Conservation (phyloP, 169 alveolate genomes). For the Sarcocystis neurona region DNA sequence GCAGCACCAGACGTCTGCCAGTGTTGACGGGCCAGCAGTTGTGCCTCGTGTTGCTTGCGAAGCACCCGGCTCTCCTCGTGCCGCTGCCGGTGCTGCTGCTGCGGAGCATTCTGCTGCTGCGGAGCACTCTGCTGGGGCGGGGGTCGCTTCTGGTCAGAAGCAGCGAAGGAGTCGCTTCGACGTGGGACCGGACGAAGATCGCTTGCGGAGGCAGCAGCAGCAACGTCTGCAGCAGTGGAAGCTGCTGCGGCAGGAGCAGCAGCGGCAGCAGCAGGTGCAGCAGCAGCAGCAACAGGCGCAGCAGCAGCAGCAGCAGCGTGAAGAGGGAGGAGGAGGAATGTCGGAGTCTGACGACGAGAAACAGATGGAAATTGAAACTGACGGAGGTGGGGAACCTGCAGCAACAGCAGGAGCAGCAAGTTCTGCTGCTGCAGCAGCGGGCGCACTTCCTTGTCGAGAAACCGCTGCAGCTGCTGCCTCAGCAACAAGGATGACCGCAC, state of each 20-base stretch:
- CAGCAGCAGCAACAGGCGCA: neutral
- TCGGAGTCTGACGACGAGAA: conserved; percentile 1
- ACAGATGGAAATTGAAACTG: neutral
- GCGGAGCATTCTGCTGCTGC: neutral
- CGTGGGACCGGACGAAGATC: neutral
- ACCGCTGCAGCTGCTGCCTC: neutral
- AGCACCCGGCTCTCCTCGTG: neutral
- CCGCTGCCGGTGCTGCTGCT: neutral
- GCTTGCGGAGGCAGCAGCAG: too few relatives aligned
- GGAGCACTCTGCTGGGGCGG: neutral
- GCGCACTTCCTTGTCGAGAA: neutral
- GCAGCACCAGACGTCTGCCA: neutral
- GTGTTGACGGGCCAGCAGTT: neutral
- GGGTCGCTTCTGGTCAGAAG: neutral
- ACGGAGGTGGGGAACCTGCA: too few relatives aligned
- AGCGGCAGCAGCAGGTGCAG: neutral
- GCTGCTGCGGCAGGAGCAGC: neutral
- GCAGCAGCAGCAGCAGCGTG: neutral
- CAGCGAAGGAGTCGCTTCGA: neutral
- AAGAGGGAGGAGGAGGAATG: neutral
- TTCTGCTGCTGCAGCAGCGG: neutral
- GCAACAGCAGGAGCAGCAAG: neutral
- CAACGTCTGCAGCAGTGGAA: conserved; percentile 9
- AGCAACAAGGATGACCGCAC: neutral
- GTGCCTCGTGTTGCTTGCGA: neutral